Evolutionary conservation across 805 yeast genomes (phyloP).

Genomic region (Ogataea polymorpha): DNA sequence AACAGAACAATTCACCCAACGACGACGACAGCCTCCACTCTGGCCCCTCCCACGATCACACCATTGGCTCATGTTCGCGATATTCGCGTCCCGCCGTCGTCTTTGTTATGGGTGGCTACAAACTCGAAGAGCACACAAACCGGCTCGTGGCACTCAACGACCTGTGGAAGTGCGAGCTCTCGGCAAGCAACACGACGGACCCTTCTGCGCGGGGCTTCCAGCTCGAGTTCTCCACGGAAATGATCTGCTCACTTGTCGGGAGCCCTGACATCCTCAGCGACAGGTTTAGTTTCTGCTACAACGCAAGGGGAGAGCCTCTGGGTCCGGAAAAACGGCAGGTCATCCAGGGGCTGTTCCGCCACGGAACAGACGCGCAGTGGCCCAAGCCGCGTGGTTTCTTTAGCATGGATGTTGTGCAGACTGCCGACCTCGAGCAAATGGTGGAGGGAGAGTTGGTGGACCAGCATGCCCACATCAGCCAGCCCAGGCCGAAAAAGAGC

Average conservation of each 20-base stretch:
- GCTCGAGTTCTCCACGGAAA: constrained; percentile 29
- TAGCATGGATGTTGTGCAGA: constrained; percentile 24
- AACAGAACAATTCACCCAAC: constrained; percentile 25
- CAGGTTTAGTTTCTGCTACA: constrained; percentile 18
- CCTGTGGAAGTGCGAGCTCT: constrained; percentile 33
- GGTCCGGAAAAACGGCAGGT: constrained; percentile 5
- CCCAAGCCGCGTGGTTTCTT: constrained; percentile 32
- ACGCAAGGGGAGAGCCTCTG: constrained; percentile 17
- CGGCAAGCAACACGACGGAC: constrained; percentile 29
- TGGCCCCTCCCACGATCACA: background rate
- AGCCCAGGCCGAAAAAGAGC: background rate
- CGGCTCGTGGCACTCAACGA: constrained; percentile 34
- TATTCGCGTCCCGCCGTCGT: constrained; percentile 32
- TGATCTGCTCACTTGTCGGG: constrained; percentile 32
- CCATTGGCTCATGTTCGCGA: background rate
- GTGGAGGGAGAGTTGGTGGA: constrained; percentile 1
- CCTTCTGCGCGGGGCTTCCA: constrained; percentile 17
- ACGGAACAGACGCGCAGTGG: constrained; percentile 23
- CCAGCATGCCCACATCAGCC: background rate
- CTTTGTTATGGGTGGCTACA: constrained; percentile 50
- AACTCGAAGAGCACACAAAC: constrained; percentile 28
- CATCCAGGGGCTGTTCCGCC: constrained; percentile 28
- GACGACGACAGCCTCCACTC: constrained; percentile 8
- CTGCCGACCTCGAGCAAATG: constrained; percentile 5
- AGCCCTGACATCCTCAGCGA: constrained; percentile 24